Conservation (phyloP, 805 yeast species). For the Grigorovia jiainica region DNA sequence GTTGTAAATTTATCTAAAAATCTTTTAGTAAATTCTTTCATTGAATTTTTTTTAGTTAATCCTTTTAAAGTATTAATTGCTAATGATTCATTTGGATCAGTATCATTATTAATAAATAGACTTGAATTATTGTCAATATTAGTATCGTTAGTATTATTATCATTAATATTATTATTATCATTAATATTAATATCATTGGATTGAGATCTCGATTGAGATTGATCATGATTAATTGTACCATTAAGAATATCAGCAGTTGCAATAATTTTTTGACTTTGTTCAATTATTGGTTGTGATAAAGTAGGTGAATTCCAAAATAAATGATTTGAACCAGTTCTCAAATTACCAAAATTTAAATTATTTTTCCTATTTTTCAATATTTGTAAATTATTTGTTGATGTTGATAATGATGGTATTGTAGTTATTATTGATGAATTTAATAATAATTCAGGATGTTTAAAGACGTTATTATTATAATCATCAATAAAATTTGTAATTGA, state of each 20-base stretch:
- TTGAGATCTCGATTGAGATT: too few species aligned
- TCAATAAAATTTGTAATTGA: conserved; percentile 55
- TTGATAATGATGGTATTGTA: too few species aligned
- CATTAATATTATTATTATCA: too few species aligned
- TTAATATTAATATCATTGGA: too few species aligned
- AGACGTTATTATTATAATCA: conserved; percentile 53
- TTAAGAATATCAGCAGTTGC: conserved; percentile 18
- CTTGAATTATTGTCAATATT: conserved; percentile 2
- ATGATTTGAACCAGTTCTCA: not conserved
- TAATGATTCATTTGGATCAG: conserved; percentile 10
- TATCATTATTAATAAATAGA: too few species aligned
- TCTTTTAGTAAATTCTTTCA: conserved; percentile 18
- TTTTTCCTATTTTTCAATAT: not conserved
- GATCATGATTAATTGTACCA: not conserved
- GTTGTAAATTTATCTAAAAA: conserved; percentile 13
- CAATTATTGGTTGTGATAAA: conserved; percentile 17
- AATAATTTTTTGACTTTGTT: conserved; percentile 17
- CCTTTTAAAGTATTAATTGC: conserved; percentile 24
- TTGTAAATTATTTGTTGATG: not conserved
- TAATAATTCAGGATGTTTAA: conserved; percentile 18
- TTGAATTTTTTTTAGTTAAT: conserved; percentile 14
- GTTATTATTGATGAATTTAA: not conserved
- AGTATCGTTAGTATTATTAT: too few species aligned
- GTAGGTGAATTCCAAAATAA: conserved; percentile 23
- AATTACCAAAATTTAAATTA: not conserved